phyloP scores from a whole-genome alignment of 768 basidiomycete genomes.

The Podaxis sp. region DNA sequence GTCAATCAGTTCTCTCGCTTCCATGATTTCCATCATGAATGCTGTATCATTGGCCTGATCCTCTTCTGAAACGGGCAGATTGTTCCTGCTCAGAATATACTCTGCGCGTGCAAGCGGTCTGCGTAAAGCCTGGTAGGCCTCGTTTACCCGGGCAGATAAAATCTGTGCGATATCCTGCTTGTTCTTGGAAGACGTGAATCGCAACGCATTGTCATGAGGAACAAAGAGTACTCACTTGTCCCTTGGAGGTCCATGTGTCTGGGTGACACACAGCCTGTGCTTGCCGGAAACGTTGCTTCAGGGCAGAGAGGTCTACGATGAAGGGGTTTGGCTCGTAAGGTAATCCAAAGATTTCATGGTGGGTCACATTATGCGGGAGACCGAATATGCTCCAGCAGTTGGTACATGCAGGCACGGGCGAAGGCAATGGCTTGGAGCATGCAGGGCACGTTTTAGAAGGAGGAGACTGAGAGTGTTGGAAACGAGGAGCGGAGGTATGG shows the following conservation, averaged over 20 bases:
- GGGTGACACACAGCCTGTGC: slow-evolving; percentile 83
- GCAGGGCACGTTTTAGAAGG: slow-evolving; percentile 43
- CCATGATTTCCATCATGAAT: slow-evolving; percentile 76
- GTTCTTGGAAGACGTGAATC: slow-evolving; percentile 29
- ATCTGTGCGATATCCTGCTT: slow-evolving; percentile 56
- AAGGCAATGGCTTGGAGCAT: slow-evolving; percentile 57
- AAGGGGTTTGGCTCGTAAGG: slow-evolving; percentile 66
- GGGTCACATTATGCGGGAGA: slow-evolving; percentile 49
- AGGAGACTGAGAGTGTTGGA: not conserved
- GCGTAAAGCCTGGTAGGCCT: slow-evolving; percentile 74
- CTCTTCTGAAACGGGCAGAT: slow-evolving; percentile 53
- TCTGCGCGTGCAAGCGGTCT: slow-evolving; percentile 72
- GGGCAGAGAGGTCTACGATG: slow-evolving; percentile 49
- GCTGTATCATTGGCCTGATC: slow-evolving; percentile 69
- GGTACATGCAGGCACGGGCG: slow-evolving; percentile 69
- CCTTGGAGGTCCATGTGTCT: slow-evolving; percentile 74
- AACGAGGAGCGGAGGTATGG: not conserved
- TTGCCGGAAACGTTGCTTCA: slow-evolving; percentile 64
- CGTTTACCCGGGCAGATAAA: slow-evolving; percentile 74
- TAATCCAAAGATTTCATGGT: slow-evolving; percentile 68
- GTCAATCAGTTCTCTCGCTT: slow-evolving; percentile 73
- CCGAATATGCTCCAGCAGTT: slow-evolving; percentile 65
- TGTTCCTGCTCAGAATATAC: slow-evolving; percentile 71
- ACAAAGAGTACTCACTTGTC: slow-evolving; percentile 39
- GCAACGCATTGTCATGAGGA: not conserved